phyloP scores from a whole-genome alignment of 768 basidiomycete genomes.

The Mycena metata region DNA sequence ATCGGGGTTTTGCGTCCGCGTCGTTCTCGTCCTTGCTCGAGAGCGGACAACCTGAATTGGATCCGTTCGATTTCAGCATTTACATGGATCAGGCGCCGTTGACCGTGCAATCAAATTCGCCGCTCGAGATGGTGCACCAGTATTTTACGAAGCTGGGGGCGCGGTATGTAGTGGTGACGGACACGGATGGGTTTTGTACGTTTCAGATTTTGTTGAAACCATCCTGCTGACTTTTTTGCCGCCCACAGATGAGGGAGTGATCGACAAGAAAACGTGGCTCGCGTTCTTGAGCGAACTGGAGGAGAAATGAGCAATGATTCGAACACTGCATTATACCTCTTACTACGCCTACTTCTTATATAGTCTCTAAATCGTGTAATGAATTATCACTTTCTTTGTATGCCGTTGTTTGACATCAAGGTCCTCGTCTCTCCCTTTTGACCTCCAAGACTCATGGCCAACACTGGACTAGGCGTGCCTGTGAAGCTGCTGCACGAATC shows the following conservation, averaged over 20 bases:
- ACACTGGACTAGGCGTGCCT: conserved; percentile 88
- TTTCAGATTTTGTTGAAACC: conserved; percentile 41
- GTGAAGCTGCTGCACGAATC: conserved; percentile 98
- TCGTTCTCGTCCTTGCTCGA: conserved; percentile 75
- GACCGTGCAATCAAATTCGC: conserved; percentile 85
- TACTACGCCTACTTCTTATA: no score
- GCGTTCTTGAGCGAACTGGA: conserved; percentile 85
- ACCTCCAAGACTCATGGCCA: conserved; percentile 52
- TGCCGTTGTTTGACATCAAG: conserved; percentile 39
- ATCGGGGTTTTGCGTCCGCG: conserved; percentile 59
- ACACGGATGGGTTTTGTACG: conserved; percentile 84
- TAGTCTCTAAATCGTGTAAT: not conserved
- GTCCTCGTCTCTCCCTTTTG: conserved; percentile 36
- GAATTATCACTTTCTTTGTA: conserved; percentile 17
- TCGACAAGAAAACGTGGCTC: conserved; percentile 96
- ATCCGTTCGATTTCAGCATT: conserved; percentile 84
- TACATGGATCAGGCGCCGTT: conserved; percentile 98
- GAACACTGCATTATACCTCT: not conserved
- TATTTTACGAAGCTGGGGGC: conserved; percentile 96
- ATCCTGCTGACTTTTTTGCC: conserved; percentile 5
- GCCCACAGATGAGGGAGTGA: conserved; percentile 83
- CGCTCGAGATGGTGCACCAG: conserved; percentile 93
- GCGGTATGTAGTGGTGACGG: conserved; percentile 88
- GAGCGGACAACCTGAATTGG: conserved; percentile 47
- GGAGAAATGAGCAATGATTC: conserved; percentile 55